Evolutionary conservation across 345 rosid species (phyloP).

Genomic region (Linum trigynum): DNA sequence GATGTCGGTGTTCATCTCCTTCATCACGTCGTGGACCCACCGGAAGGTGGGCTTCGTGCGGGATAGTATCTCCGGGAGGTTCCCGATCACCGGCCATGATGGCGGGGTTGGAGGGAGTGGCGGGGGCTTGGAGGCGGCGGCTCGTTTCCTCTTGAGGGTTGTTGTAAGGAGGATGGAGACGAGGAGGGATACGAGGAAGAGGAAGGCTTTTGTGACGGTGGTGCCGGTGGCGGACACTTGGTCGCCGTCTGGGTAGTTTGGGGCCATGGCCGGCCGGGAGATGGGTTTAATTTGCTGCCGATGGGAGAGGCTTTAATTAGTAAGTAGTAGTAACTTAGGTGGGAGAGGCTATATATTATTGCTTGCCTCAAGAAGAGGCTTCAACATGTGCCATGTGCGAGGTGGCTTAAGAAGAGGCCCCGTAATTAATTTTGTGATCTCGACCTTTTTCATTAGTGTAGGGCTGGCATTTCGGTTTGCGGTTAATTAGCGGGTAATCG

Average conservation of each 20-base stretch:
- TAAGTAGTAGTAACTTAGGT: too few species aligned
- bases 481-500: too few species aligned
- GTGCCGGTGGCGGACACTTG: neutral
- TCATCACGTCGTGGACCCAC: neutral
- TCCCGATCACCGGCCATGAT: neutral
- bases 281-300: too few species aligned
- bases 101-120: neutral
- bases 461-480: too few species aligned
- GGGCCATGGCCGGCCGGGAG: too few species aligned
- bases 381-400: too few species aligned
- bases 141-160: neutral
- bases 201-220: neutral
- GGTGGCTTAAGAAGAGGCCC: too few species aligned
- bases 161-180: neutral
- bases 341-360: too few species aligned
- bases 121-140: neutral
- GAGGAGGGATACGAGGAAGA: neutral
- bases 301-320: too few species aligned
- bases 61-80: neutral
- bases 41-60: neutral
- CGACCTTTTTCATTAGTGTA: too few species aligned
- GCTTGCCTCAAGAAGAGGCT: too few species aligned
- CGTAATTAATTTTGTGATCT: too few species aligned
- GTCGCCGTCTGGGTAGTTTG: neutral
- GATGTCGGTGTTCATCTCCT: constrained; percentile 21